Evolutionary conservation across 1,139 yeast genomes (phyloP), one percentile per base, ranked within the genome.

Genomic region (Groenewaldozyma auringiensis): DNA sequence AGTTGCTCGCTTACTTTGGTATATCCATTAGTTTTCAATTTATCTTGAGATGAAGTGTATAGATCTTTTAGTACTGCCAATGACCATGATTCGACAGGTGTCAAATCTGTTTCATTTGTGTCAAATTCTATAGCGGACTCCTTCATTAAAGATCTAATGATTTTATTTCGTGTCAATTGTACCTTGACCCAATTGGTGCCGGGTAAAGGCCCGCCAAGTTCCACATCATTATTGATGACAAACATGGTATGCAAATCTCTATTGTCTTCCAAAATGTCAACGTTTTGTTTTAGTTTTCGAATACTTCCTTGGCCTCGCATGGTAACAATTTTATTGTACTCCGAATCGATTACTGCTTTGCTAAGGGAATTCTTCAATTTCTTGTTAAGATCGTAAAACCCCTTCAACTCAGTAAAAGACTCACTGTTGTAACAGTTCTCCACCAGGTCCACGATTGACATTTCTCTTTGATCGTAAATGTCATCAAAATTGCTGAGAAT

Each of bases 361-460:
- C 54, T 50, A 40, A 65, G 45, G 42, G 66, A 62, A 21, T 41
- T 40, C 6, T 46, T 47, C 42, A 65, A 47, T 35, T 53, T 52
- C 11, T 48, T 41, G 9, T 61, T 57, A 31, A 66, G 56, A 25
- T 74, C 75, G 31, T 80, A 58, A 55, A 84, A 77, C 9, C 84
- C 79, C 42, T 74, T 74, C 25, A 84, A 60, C 57, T 84, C 85
- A 47, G 78, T 78, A 59, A 70, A 83, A 0, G 38, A 14, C 80
- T 70, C 11, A 72, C 71, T 17, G 69, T 66, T 17, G 81, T 79
- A 0, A 84, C 83, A 25, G 64, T 63, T 35, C 65, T 59, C 22
- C 78, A 58, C 55, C 70, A 68, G 40, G 66, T 66, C 11, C 71
- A 69, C 4, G 79, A 62, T 50, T 83, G 88, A 0, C 59, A 60